Conservation (phyloP, 169 alveolate genomes). For the Eimeria mitis region DNA sequence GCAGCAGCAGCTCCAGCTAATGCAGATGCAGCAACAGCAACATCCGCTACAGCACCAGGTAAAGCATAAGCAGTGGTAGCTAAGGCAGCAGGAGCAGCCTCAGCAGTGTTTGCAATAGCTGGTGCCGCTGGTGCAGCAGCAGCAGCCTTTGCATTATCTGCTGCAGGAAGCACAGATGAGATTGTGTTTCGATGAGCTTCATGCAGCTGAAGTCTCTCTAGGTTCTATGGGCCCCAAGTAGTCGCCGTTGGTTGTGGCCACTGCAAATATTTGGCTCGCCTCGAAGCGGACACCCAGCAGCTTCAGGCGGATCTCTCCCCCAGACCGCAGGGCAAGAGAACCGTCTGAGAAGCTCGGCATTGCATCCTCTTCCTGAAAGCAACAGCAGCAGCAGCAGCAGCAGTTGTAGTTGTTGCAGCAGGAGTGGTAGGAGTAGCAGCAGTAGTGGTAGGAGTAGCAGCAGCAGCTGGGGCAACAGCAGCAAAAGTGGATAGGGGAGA, state of each 20-base stretch:
- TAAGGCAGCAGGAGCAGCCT: background rate
- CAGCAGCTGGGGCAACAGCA: background rate
- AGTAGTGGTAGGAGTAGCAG: background rate
- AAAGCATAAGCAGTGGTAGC: background rate
- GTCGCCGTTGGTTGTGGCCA: slow-evolving; percentile 94
- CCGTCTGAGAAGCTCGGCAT: slow-evolving; percentile 93
- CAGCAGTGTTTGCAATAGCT: background rate
- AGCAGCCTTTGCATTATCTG: background rate
- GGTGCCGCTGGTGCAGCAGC: background rate
- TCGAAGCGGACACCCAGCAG: slow-evolving; percentile 94
- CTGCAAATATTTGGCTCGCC: slow-evolving; percentile 93
- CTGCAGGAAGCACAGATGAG: background rate
- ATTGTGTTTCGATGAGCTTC: background rate
- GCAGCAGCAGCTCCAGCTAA: too few species aligned
- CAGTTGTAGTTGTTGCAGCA: background rate
- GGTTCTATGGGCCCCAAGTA: slow-evolving; percentile 93
- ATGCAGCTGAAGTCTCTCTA: slow-evolving; percentile 44
- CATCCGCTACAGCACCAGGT: background rate
- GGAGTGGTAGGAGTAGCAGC: background rate
- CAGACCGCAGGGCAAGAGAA: slow-evolving; percentile 89
- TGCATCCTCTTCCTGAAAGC: slow-evolving; percentile 88
- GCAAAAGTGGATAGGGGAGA: too few species aligned
- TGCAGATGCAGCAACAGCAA: background rate
- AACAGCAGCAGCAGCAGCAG: slow-evolving; percentile 15
- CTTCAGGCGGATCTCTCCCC: slow-evolving; percentile 92